Evolutionary conservation across 2,329 filamentous ascomycete genomes (phyloP).

Genomic region (Paraconiothyrium sp.): DNA sequence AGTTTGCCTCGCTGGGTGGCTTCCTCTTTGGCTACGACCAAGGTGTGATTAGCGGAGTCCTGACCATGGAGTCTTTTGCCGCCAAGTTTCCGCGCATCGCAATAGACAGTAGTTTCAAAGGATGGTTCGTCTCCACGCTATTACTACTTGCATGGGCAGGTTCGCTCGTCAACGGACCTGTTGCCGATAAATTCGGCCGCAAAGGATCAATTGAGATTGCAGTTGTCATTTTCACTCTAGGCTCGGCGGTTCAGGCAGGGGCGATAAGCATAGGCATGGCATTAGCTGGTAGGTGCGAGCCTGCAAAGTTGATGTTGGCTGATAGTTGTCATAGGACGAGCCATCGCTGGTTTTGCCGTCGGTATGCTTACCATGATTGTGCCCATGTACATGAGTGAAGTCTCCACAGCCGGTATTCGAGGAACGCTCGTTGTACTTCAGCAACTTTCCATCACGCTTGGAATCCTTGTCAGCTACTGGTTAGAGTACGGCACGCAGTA

Average conservation of each 20-base stretch:
- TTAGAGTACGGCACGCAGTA: constrained; percentile 44
- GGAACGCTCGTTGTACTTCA: constrained; percentile 16
- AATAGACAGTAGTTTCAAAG: constrained; percentile 43
- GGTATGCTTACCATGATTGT: constrained; percentile 43
- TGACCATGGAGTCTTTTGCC: constrained; percentile 58
- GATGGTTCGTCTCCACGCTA: constrained; percentile 48
- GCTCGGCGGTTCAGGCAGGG: constrained; percentile 58
- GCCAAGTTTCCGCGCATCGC: constrained; percentile 15
- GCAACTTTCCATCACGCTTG: constrained; percentile 12
- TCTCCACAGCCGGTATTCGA: constrained; percentile 17
- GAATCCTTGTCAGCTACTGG: constrained; percentile 16
- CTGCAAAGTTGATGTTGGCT: neutral
- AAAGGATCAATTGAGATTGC: constrained; percentile 60
- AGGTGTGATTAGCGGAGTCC: constrained; percentile 52
- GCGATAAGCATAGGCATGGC: constrained; percentile 57
- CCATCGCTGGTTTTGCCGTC: constrained; percentile 60
- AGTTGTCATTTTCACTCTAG: constrained; percentile 58
- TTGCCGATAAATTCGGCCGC: constrained; percentile 60
- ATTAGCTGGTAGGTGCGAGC: neutral
- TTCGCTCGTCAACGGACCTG: constrained; percentile 42
- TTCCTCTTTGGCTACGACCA: constrained; percentile 18
- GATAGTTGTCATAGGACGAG: constrained; percentile 52
- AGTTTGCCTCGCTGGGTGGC: no score
- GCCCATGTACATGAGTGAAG: constrained; percentile 14
- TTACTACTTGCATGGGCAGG: constrained; percentile 51